These are phyloP conservation scores for Taphrina pruni DNA, from an alignment of 1,139 yeast species.

Conservation along the genomic window DNA sequence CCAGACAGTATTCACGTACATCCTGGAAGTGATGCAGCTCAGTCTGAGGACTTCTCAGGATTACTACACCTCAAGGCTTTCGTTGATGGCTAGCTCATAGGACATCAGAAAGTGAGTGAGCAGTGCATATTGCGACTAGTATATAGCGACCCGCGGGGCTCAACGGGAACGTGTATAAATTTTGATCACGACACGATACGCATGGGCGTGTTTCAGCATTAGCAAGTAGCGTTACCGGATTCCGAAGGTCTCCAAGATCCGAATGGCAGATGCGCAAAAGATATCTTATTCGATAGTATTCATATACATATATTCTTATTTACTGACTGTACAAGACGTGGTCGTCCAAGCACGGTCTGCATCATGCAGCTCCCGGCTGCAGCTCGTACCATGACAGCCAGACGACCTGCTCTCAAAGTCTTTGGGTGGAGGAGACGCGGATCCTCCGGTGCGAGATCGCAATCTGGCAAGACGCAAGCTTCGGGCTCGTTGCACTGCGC, in stretches of 20 bases:
- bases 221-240: neutral
- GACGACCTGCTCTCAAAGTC: too few relatives aligned
- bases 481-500: neutral
- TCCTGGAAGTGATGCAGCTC: constrained; percentile 7
- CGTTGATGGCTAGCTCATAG: constrained; percentile 9
- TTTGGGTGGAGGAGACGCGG: too few relatives aligned
- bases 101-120: too few relatives aligned
- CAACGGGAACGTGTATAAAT: neutral
- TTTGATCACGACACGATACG: neutral
- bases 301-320: neutral
- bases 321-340: neutral
- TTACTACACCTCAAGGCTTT: constrained; percentile 20
- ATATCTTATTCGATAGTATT: neutral
- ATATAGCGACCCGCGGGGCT: neutral
- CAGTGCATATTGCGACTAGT: too few relatives aligned
- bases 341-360: too few relatives aligned
- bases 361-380: too few relatives aligned
- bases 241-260: too few relatives aligned
- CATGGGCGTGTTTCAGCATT: neutral
- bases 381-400: neutral
- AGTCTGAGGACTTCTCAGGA: constrained; percentile 26
- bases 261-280: too few relatives aligned
- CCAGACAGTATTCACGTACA: neutral
- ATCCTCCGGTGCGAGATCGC: too few relatives aligned
- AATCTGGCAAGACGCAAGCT: neutral